Conservation (phyloP, 1,284 basidiomycete species). For the Ustilago bromivora region DNA sequence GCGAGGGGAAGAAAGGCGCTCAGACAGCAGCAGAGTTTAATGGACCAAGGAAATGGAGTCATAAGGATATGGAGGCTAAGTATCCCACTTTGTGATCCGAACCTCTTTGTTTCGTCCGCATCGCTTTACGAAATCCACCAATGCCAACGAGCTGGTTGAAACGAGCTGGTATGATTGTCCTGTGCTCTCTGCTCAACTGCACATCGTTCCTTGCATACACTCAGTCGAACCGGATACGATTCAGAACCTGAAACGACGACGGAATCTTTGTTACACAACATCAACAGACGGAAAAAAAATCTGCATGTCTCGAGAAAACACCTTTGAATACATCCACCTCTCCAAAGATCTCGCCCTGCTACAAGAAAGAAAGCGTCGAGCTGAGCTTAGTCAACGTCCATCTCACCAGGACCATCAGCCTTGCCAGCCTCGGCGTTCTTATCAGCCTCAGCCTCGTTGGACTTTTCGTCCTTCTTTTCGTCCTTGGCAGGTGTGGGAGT, state of each 20-base stretch:
- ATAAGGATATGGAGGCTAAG: conserved; percentile 11
- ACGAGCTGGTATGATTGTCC: no score
- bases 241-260: neutral
- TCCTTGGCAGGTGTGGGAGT: conserved; percentile 54
- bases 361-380: neutral
- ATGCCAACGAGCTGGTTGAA: no score
- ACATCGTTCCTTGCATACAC: no score
- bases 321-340: neutral
- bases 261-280: neutral
- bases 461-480: conserved; percentile 42
- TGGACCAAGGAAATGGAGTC: conserved; percentile 24
- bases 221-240: no score
- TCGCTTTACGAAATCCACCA: no score
- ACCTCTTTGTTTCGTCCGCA: no score
- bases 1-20: conserved; percentile 2
- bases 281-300: neutral
- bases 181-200: no score
- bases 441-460: conserved; percentile 33
- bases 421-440: conserved; percentile 27
- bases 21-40: conserved; percentile 46
- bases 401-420: conserved; percentile 57
- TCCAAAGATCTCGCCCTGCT: neutral
- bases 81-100: conserved; percentile 33
- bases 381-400: conserved; percentile 63
- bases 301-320: neutral